Conservation (phyloP, 768 basidiomycete genomes). For the Hortiboletus campestris region DNA sequence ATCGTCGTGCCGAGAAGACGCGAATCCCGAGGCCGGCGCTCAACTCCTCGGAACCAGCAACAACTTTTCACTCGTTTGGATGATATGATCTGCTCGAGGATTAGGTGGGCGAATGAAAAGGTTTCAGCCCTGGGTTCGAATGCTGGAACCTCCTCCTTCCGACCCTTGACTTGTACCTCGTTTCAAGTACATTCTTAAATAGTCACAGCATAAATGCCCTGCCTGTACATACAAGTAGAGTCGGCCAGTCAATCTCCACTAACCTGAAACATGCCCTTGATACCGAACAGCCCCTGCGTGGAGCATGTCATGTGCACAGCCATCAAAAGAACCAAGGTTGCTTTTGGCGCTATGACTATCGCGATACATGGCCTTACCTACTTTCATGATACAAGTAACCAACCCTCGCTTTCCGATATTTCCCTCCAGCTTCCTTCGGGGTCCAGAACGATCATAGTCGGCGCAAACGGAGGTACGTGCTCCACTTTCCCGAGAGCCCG, state of each 20-base stretch:
- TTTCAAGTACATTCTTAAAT: not conserved
- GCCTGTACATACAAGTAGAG: not conserved
- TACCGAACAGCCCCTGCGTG: not conserved
- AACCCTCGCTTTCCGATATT: constrained; percentile 63
- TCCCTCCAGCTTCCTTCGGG: constrained; percentile 67
- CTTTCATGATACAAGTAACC: constrained; percentile 40
- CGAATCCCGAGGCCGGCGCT: too few species aligned
- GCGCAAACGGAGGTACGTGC: constrained; percentile 86
- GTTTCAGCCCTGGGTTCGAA: too few species aligned
- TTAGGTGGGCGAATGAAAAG: too few species aligned
- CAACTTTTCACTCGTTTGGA: too few species aligned
- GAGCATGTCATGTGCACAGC: not conserved
- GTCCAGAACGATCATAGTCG: constrained; percentile 81
- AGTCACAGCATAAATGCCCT: not conserved
- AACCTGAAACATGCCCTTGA: too few species aligned
- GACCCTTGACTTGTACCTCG: too few species aligned
- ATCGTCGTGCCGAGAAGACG: too few species aligned
- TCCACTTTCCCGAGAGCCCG: not conserved
- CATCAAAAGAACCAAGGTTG: not conserved
- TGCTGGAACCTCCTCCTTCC: too few species aligned
- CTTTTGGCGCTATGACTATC: constrained; percentile 18
- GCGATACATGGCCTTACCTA: constrained; percentile 57
- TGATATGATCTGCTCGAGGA: too few species aligned
- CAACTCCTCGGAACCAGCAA: too few species aligned
- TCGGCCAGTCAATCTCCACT: too few species aligned